A percentile compares a stretch with the other conserved stretches of the same genome.
phyloP scores from a whole-genome alignment of 495 filamentous ascomycete genomes.

The Hamigera avellanea region DNA sequence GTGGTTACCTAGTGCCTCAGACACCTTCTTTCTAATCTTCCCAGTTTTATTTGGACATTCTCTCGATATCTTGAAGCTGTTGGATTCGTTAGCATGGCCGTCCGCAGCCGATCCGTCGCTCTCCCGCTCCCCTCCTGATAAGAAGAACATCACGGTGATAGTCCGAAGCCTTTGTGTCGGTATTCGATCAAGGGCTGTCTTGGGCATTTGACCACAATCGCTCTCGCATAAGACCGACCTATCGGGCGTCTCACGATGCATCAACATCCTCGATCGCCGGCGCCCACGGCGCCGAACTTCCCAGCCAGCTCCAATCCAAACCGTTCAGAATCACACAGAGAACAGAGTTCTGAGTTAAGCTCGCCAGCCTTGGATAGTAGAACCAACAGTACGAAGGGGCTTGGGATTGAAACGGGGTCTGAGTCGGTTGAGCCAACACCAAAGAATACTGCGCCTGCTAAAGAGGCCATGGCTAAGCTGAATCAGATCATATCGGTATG shows the following conservation, averaged over 20 bases:
- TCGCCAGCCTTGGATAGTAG: constrained; percentile 27
- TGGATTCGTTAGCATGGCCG: constrained; percentile 30
- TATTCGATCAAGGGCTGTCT: background rate
- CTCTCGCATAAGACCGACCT: no score
- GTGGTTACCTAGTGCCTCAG: no score
- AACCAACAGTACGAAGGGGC: constrained; percentile 23
- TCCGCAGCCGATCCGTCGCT: constrained; percentile 17
- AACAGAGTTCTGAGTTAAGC: constrained; percentile 32
- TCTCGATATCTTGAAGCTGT: background rate
- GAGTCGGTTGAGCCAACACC: constrained; percentile 31
- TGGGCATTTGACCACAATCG: background rate
- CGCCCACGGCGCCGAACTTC: constrained; percentile 52
- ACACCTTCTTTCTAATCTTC: no score
- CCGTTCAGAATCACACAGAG: constrained; percentile 61
- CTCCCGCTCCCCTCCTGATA: constrained; percentile 25
- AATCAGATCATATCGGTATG: constrained; percentile 85
- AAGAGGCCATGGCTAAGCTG: constrained; percentile 60
- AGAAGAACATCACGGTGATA: constrained; percentile 17
- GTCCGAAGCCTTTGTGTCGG: constrained; percentile 3
- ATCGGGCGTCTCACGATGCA: constrained; percentile 47
- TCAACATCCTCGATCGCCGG: constrained; percentile 67
- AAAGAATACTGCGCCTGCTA: constrained; percentile 20
- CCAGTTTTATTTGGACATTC: no score
- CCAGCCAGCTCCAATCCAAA: constrained; percentile 55
- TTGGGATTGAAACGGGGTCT: constrained; percentile 30